A percentile compares a stretch with the other conserved stretches of the same genome.
Conservation (phyloP, 2,329 filamentous ascomycete genomes). For the Fusarium secorum region DNA sequence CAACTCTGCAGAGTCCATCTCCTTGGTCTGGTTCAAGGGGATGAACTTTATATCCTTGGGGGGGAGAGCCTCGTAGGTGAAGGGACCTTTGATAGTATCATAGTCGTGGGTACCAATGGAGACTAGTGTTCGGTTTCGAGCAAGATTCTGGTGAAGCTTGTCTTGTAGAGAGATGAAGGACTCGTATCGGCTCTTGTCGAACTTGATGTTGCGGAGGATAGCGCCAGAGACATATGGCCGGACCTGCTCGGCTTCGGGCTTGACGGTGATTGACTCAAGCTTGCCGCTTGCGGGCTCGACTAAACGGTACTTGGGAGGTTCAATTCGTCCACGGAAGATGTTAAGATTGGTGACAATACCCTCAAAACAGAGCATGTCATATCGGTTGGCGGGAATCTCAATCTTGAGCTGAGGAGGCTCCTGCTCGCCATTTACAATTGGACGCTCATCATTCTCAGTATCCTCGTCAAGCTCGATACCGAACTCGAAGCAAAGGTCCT, state of each 20-base stretch:
- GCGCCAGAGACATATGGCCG: conserved; percentile 89
- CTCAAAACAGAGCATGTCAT: conserved; percentile 96
- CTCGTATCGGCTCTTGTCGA: conserved; percentile 89
- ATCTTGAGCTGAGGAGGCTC: conserved; percentile 96
- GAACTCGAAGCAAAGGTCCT: conserved; percentile 98
- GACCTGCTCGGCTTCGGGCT: conserved; percentile 76
- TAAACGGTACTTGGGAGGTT: conserved; percentile 81
- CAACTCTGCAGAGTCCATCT: conserved; percentile 86
- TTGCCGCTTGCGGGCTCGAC: conserved; percentile 75
- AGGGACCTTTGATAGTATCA: conserved; percentile 91
- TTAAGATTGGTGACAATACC: conserved; percentile 95
- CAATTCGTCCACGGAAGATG: conserved; percentile 82
- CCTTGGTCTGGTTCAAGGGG: conserved; percentile 89
- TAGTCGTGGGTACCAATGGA: conserved; percentile 97
- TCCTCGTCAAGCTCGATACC: conserved; percentile 98
- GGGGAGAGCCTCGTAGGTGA: conserved; percentile 91
- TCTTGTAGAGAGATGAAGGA: conserved; percentile 98
- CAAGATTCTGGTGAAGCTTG: conserved; percentile 96
- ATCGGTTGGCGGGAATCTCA: conserved; percentile 95
- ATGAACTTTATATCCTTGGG: conserved; percentile 93
- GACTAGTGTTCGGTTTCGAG: conserved; percentile 91
- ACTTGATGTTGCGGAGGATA: conserved; percentile 88
- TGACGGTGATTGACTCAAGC: conserved; percentile 81
- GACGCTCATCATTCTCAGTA: conserved; percentile 77
- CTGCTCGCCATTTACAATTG: conserved; percentile 78